phyloP scores from a whole-genome alignment of 2,329 filamentous ascomycete genomes.

The Fusarium sp. region DNA sequence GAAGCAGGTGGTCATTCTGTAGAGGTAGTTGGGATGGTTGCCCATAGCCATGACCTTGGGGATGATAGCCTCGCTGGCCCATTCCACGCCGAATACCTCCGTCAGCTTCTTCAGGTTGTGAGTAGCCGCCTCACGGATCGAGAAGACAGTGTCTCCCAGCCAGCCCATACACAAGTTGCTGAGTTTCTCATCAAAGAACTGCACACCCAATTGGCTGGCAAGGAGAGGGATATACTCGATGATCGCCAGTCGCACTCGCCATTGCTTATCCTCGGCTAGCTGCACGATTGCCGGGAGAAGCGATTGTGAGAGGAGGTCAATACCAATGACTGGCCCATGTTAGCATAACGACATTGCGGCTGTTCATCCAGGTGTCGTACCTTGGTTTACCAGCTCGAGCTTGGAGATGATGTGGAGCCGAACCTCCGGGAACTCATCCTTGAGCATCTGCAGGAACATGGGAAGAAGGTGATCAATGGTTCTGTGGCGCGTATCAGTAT shows the following conservation, averaged over 20 bases:
- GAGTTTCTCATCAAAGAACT: conserved; percentile 99
- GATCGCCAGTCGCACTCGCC: conserved; percentile 96
- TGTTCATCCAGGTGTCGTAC: conserved; percentile 63
- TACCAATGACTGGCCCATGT: conserved; percentile 85
- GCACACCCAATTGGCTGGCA: conserved; percentile 93
- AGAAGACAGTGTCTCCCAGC: conserved; percentile 98
- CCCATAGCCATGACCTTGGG: conserved; percentile 99
- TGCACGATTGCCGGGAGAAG: conserved; percentile 97
- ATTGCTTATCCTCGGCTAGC: conserved; percentile 98
- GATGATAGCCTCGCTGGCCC: conserved; percentile 97
- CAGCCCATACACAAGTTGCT: conserved; percentile 97
- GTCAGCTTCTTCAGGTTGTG: conserved; percentile 98
- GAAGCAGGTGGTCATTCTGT: conserved; percentile 99
- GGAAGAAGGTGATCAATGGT: conserved; percentile 97
- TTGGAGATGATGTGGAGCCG: conserved; percentile 99
- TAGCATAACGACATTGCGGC: conserved; percentile 39
- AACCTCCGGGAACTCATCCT: conserved; percentile 98
- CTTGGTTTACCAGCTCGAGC: conserved; percentile 96
- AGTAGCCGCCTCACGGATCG: conserved; percentile 96
- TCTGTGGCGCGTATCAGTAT: conserved; percentile 61
- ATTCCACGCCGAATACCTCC: conserved; percentile 97
- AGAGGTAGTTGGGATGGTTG: conserved; percentile 97
- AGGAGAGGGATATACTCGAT: conserved; percentile 99
- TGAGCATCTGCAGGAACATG: conserved; percentile 99
- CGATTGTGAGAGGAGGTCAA: conserved; percentile 95